These are phyloP conservation scores for Bjerkandera adusta DNA, from an alignment of 1,284 basidiomycete genomes.

Conservation along the genomic window DNA sequence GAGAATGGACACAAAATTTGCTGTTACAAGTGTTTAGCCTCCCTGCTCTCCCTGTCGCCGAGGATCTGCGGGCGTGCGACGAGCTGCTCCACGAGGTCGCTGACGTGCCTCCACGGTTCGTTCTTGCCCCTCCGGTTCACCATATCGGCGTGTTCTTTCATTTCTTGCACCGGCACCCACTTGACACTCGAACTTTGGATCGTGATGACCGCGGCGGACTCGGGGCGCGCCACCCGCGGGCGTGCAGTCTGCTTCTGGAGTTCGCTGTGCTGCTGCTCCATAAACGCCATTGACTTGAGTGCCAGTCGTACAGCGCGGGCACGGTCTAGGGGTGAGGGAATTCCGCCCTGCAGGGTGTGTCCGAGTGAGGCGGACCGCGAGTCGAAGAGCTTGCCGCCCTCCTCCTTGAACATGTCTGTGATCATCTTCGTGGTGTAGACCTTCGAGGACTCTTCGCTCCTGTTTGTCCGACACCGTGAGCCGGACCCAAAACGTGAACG, in stretches of 20 bases:
- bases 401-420: constrained; percentile 93
- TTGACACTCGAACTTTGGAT: constrained; percentile 80
- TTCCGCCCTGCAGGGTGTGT: constrained; percentile 94
- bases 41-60: constrained; percentile 10
- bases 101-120: constrained; percentile 80
- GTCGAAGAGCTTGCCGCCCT: constrained; percentile 91
- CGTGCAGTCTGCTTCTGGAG: constrained; percentile 47
- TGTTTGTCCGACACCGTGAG: no score
- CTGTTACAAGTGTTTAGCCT: no score
- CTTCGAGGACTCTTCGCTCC: constrained; percentile 83
- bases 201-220: constrained; percentile 88
- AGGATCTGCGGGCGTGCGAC: constrained; percentile 57
- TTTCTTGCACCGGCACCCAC: constrained; percentile 84
- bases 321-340: constrained; percentile 93
- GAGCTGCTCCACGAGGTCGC: constrained; percentile 72
- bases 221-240: constrained; percentile 49
- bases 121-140: constrained; percentile 81
- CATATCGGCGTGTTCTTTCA: constrained; percentile 88
- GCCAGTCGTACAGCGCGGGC: constrained; percentile 89
- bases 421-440: constrained; percentile 94
- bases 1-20: no score
- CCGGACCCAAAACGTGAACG: neutral
- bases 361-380: constrained; percentile 92
- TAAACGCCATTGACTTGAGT: constrained; percentile 91
- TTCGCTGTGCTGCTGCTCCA: constrained; percentile 76